phyloP scores from a whole-genome alignment of 192 early-diverging fungal genomes.

The Bifiguratus adelaidae region DNA sequence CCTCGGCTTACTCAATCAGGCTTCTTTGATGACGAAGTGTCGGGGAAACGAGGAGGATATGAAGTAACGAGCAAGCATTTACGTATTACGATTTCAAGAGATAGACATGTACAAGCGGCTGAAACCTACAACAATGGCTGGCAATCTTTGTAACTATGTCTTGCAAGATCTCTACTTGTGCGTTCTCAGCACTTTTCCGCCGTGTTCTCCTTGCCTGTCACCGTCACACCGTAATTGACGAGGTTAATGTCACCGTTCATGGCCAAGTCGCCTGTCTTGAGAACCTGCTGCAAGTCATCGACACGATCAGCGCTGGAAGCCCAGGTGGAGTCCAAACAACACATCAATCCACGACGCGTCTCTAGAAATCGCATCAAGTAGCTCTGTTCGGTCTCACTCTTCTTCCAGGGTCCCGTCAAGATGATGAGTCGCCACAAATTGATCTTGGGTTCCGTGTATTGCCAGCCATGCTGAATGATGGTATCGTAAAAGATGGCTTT shows the following conservation, averaged over 20 bases:
- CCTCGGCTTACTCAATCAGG: constrained; percentile 27
- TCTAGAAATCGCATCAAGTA: constrained; percentile 16
- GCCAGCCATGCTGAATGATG: constrained; percentile 26
- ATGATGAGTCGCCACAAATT: constrained; percentile 15
- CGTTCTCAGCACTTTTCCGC: too few species aligned
- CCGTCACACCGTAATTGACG: constrained; percentile 7
- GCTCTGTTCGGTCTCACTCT: constrained; percentile 9
- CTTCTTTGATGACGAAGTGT: constrained; percentile 38
- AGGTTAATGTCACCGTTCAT: constrained; percentile 11
- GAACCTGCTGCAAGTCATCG: constrained; percentile 10
- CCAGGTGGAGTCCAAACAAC: constrained; percentile 17
- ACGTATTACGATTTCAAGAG: too few species aligned
- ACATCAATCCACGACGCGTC: constrained; percentile 18
- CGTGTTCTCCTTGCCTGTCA: constrained; percentile 18
- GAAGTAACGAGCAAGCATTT: too few species aligned
- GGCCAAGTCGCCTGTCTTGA: constrained; percentile 4
- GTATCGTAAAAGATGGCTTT: constrained; percentile 28
- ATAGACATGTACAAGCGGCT: too few species aligned
- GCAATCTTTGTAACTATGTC: too few species aligned
- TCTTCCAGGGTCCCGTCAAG: constrained; percentile 13
- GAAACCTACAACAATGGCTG: too few species aligned
- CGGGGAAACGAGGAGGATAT: too few species aligned
- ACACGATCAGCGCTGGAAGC: constrained; percentile 15
- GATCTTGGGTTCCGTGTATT: constrained; percentile 20
- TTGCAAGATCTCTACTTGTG: too few species aligned